Evolutionary conservation across 495 filamentous ascomycete genomes (phyloP), one percentile per base, ranked within the genome.

Genomic region (Polyplosphaeria fusca): DNA sequence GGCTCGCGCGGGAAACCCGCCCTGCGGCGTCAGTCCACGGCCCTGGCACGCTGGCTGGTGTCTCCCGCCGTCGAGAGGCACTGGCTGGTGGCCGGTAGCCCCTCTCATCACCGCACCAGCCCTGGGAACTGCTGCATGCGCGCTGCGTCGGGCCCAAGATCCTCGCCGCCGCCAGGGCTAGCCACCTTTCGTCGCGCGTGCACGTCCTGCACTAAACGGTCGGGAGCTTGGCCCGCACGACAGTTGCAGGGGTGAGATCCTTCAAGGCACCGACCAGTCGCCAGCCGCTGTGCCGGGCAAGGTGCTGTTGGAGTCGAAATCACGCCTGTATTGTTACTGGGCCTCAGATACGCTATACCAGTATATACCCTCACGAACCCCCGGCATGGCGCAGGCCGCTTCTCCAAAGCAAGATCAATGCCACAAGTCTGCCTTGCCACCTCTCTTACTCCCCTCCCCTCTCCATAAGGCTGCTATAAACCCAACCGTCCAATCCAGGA

Each of bases 261-360:
- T 60, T 56, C 61, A 64, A 60, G 61, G 61, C 61, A 64, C 61
- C 50, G 40, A 54, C 61, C 61, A 56, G 25, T 48, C 39, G 50
- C 45, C 56, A 60, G 56, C 61, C 51, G 55, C 55, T 47, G 42
- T 51, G 32, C 61, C 52, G 61, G 61, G 55, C 53, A 57, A 59
- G 47, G 23, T 58, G 61, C 22, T 59, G 61, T 60, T 64, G 55
- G 61, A 56, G 14, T 54, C 32, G 24, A 7, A 42, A 45, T 30
- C 47, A 48, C 60, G 41, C 55, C 30, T 28, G 55, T 58, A 58
- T 19, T 32, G 47, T 52, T 45, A 58, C 44, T 47, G 47, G 49
- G 38, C 45, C 55, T 53, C 48, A 60, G 55, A 55, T 64, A 23
- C 28, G n/a, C 55, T 59, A 64, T 59, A 50, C 41, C 45, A 44